Conservation (phyloP, 1,139 yeast species). For the Kodamaea alishanica region DNA sequence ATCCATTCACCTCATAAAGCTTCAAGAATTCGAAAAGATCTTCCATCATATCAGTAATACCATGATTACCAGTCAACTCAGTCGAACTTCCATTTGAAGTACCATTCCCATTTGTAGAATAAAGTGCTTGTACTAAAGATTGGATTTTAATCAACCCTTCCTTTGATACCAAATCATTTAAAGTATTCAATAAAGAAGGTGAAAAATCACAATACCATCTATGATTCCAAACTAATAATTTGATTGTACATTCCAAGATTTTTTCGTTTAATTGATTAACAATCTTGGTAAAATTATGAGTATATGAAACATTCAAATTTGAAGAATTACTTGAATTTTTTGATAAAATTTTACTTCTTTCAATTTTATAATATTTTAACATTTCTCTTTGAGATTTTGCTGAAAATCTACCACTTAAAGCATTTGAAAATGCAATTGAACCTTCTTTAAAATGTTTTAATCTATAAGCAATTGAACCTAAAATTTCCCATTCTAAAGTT, state of each 20-base stretch:
- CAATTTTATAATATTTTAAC: constrained; percentile 59
- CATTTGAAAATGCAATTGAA: constrained; percentile 75
- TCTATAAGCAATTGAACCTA: constrained; percentile 78
- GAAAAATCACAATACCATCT: constrained; percentile 95
- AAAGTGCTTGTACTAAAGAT: constrained; percentile 72
- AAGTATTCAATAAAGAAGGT: constrained; percentile 53
- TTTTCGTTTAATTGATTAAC: constrained; percentile 53
- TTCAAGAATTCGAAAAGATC: constrained; percentile 50
- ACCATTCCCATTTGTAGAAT: constrained; percentile 30
- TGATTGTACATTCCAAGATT: constrained; percentile 68
- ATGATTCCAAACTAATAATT: constrained; percentile 89
- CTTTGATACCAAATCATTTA: constrained; percentile 62
- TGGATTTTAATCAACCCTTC: constrained; percentile 77
- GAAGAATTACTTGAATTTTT: constrained; percentile 27
- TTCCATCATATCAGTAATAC: constrained; percentile 58
- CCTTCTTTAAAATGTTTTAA: constrained; percentile 80
- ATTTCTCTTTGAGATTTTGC: constrained; percentile 77
- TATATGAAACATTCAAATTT: constrained; percentile 15
- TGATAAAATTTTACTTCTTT: constrained; percentile 33
- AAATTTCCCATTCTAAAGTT: constrained; percentile 90
- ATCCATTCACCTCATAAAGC: constrained; percentile 41
- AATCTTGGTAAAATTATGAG: constrained; percentile 37
- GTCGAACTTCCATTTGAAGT: constrained; percentile 2
- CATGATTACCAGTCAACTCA: constrained; percentile 41
- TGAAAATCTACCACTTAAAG: constrained; percentile 72